Evolutionary conservation across 129 eudicot species (phyloP).

Genomic region (Flaveria linearis): DNA sequence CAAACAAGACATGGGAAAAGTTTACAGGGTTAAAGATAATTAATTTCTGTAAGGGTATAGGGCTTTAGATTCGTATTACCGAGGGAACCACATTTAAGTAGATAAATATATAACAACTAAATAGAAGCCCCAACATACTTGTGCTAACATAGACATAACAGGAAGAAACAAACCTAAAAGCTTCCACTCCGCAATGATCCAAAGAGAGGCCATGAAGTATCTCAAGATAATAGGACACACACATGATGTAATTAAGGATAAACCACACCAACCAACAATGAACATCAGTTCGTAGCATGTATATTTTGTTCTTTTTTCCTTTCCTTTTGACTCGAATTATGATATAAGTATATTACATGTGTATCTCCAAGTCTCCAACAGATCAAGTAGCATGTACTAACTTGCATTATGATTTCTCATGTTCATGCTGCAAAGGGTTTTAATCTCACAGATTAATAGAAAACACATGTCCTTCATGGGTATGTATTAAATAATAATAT

Average conservation of each 20-base stretch:
- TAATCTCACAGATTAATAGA: background rate
- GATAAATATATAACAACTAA: background rate
- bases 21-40: background rate
- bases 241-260: background rate
- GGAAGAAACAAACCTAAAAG: background rate
- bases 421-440: slow-evolving; percentile 8
- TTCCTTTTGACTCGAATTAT: background rate
- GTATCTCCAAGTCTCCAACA: slow-evolving; percentile 1
- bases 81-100: background rate
- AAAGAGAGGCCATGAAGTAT: background rate
- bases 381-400: slow-evolving; percentile 12
- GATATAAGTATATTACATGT: slow-evolving; percentile 1
- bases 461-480: background rate
- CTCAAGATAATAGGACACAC: background rate
- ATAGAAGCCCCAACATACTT: slow-evolving; percentile 14
- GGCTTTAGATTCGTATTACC: background rate
- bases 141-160: background rate
- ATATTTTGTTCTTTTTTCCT: background rate
- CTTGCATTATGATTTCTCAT: slow-evolving; percentile 8
- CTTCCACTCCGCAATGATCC: background rate
- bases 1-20: background rate
- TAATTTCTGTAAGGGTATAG: background rate
- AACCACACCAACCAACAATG: background rate
- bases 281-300: background rate
- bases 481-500: background rate